phyloP scores from a whole-genome alignment of 352 stramenopile genomes.

The Globisporangium orthogonon region DNA sequence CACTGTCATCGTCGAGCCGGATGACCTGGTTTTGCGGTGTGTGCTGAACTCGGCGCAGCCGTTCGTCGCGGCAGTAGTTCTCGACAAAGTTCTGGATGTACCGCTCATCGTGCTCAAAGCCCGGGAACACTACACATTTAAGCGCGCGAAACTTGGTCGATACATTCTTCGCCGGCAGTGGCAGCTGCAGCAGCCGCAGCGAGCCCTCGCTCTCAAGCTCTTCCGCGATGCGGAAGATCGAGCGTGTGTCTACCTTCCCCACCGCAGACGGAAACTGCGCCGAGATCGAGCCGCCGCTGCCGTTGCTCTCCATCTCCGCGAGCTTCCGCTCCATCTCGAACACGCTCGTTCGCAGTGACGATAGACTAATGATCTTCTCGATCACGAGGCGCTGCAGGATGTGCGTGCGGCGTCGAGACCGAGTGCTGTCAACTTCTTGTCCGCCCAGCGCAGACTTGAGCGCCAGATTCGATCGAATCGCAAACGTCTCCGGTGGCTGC shows the following conservation, averaged over 20 bases:
- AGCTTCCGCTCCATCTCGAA: constrained; percentile 59
- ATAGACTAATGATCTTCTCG: constrained; percentile 78
- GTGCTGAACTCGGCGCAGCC: constrained; percentile 62
- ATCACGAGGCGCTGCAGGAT: constrained; percentile 49
- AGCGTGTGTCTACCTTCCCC: constrained; percentile 63
- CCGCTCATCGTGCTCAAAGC: constrained; percentile 58
- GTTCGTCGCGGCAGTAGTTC: constrained; percentile 73
- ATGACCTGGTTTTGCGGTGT: constrained; percentile 47
- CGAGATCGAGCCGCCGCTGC: background rate
- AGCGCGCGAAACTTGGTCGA: constrained; percentile 74
- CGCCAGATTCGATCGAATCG: background rate
- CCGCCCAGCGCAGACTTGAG: constrained; percentile 46
- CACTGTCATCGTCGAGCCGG: constrained; percentile 22
- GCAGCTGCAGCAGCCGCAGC: constrained; percentile 52
- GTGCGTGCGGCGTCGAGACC: constrained; percentile 43
- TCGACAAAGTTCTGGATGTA: constrained; percentile 73
- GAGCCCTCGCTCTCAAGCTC: constrained; percentile 50
- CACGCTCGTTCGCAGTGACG: constrained; percentile 66
- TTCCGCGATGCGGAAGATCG: constrained; percentile 58
- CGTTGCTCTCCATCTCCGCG: constrained; percentile 3
- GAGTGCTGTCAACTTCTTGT: constrained; percentile 55
- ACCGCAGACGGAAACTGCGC: constrained; percentile 19
- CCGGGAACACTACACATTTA: constrained; percentile 56
- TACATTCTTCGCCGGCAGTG: constrained; percentile 64
- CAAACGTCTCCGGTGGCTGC: background rate